Percentiles rank a stretch among this genome's conserved stretches.
These are phyloP conservation scores for Phytopythium boreale DNA, from an alignment of 352 stramenopile species.

Conservation along the genomic window DNA sequence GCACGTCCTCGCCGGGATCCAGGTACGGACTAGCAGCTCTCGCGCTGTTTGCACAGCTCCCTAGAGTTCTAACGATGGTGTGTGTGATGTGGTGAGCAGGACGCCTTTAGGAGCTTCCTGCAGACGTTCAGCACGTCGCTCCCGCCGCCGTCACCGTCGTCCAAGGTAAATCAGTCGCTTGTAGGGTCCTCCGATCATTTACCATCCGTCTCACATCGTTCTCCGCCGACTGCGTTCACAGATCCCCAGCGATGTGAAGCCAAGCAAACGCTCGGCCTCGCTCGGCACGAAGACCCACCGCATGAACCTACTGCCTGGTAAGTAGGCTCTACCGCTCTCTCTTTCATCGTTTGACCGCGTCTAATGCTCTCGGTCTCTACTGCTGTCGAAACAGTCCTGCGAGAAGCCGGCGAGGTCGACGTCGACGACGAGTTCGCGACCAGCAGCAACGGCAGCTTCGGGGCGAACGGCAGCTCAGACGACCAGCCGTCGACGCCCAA, in stretches of 20 bases:
- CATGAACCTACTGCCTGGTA: slow-evolving; percentile 2
- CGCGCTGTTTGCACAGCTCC: not conserved
- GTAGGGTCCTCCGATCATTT: no score
- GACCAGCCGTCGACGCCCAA: not conserved
- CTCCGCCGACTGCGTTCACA: not conserved
- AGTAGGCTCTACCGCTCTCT: not conserved
- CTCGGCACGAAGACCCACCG: not conserved
- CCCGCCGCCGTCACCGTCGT: slow-evolving; percentile 64
- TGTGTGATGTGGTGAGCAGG: slow-evolving; percentile 15
- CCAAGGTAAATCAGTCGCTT: slow-evolving; percentile 33
- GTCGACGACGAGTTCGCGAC: slow-evolving; percentile 1
- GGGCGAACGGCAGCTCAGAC: not conserved
- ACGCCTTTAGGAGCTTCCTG: slow-evolving; percentile 59
- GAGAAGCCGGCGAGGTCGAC: not conserved
- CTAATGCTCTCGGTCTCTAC: not conserved
- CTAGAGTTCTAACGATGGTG: not conserved
- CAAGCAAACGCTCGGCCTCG: not conserved
- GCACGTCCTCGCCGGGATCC: slow-evolving; percentile 53
- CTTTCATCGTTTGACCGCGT: not conserved
- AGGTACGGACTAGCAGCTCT: slow-evolving; percentile 22
- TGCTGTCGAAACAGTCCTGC: not conserved
- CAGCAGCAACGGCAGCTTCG: slow-evolving; percentile 1
- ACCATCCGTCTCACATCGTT: not conserved
- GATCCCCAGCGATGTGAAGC: not conserved
- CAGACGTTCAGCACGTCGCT: slow-evolving; percentile 62